Evolutionary conservation across 495 filamentous ascomycete genomes (phyloP), one percentile per base, ranked within the genome.

Genomic region (Elaphomyces granulatus): DNA sequence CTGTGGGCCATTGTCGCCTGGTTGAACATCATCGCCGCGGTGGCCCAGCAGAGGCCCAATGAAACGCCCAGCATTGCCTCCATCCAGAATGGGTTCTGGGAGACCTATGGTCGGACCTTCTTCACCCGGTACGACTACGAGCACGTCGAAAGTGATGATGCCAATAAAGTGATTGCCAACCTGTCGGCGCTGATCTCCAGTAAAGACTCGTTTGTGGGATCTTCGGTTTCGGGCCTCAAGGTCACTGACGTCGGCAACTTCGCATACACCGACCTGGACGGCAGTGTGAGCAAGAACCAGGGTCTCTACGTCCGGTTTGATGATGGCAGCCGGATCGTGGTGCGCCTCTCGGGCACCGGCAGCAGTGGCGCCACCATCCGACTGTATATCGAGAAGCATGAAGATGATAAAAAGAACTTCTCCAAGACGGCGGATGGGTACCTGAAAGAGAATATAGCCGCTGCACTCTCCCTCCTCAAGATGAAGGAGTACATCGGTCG

Each of bases 81-180:
- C 51, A 94, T 98, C 61, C 90, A 96, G 70, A 74, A 82, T 44
- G 88, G 94, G 48, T 96, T 98, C 77, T 98, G 90, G 90, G 72
- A 78, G 46, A 86, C 75, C 41, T 98, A 98, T 55, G 90, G 90
- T 47, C 83, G 90, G 32, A 94, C 88, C 15, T 98, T 95, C 73
- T 98, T 98, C 74, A 98, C 90, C 19, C 85, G 90, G 34, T 96
- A 94, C 61, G 90, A 98, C 63, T 98, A 90, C 64, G 90, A 98
- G 64, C 77, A 88, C 43, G 87, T 93, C 44, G 83, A 92, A 60
- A 79, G 75, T 42, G 83, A 84, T 2, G 87, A 83, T 36, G 92
- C 92, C 20, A 83, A 82, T 65, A 84, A 87, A 65, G 74, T 98
- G 32, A 78, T 92, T 32, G 77, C 72, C 42, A 78, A 79, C 30